Base-by-base conservation (phyloP, 345 rosid genomes). In the Garcia nutans region DNA sequence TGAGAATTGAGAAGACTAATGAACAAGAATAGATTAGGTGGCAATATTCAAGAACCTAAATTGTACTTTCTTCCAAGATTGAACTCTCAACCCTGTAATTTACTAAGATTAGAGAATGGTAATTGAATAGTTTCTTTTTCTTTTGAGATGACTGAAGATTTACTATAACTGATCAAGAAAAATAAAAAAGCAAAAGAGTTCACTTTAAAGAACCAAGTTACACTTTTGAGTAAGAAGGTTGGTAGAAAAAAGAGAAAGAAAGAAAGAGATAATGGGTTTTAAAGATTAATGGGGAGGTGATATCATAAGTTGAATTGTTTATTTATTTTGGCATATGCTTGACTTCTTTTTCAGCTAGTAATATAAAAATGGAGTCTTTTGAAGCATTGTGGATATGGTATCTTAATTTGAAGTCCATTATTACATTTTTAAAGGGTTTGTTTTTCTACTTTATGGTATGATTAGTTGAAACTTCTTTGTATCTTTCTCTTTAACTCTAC, bases 141-240 rank as follows among this genome's bases (percentile, higher is more conserved):
- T 50, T 22, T 76, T 68, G 37, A 70, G 63, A 78, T 12, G 26
- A 47, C 23, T 31, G 37, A 64, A 60, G 66, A 41, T 54, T 62
- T 12, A 56, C 71, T 67, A 54, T 16, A 62, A 76, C 64, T 68
- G 84, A 78, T 76, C 76, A 83, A 83, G 71, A 68, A 37, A 70
- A 79, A 70, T 72, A 72, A 70, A 79, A 70, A 74, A 72, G 72
- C 66, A 44, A 71, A 61, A 70, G 55, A 71, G 64, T 77, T 41
- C 55, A 50, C 20, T 28, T 68, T 24, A 63, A 69, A 76, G 70
- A 57, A 73, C 41, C 33, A 50, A 65, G 71, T 13, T 73, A 37
- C 44, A 37, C 74, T 73, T 54, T 62, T 50, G 13, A 13, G 78
- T 31, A 24, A 52, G 70, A 57, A 41, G 69, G 33, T 68, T 20